Percentiles rank a stretch among this genome's conserved stretches.
Evolutionary conservation across 2,329 filamentous ascomycete species (phyloP).

Genomic region (Diplodia scrobiculata): DNA sequence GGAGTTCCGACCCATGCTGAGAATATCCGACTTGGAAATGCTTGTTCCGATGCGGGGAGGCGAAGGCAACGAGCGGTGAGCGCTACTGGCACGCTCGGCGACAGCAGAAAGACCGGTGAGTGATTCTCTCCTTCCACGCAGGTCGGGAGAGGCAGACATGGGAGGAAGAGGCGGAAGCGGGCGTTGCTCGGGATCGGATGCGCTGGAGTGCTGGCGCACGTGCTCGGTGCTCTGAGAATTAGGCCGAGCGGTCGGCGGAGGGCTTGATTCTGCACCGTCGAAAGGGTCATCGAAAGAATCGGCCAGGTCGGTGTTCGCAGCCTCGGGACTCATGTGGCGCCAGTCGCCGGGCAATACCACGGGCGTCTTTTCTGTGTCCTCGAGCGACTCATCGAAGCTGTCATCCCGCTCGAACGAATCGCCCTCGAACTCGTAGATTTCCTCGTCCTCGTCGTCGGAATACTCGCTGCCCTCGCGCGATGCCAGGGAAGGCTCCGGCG

Average conservation of each 20-base stretch:
- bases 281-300: conserved; percentile 67
- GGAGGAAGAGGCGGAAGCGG: conserved; percentile 85
- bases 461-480: conserved; percentile 93
- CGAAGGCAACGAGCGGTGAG: conserved; percentile 69
- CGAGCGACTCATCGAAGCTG: conserved; percentile 92
- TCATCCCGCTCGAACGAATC: conserved; percentile 70
- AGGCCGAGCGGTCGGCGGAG: conserved; percentile 4
- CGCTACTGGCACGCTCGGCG: conserved; percentile 69
- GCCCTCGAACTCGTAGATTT: conserved; percentile 64
- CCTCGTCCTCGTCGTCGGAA: conserved; percentile 69
- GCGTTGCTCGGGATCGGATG: conserved; percentile 77
- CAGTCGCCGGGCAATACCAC: conserved; percentile 98
- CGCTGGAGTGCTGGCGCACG: conserved; percentile 68
- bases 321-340: conserved; percentile 73
- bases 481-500: conserved; percentile 89
- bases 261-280: conserved; percentile 48
- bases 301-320: conserved; percentile 57
- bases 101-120: conserved; percentile 68
- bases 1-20: conserved; percentile 69
- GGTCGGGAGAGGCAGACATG: conserved; percentile 58
- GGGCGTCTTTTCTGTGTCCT: conserved; percentile 95
- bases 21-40: conserved; percentile 73
- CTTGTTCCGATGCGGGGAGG: conserved; percentile 66
- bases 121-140: conserved; percentile 55
- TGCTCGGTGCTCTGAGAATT: conserved; percentile 11